phyloP scores from a whole-genome alignment of 768 basidiomycete genomes.

The Ramaria sp. region DNA sequence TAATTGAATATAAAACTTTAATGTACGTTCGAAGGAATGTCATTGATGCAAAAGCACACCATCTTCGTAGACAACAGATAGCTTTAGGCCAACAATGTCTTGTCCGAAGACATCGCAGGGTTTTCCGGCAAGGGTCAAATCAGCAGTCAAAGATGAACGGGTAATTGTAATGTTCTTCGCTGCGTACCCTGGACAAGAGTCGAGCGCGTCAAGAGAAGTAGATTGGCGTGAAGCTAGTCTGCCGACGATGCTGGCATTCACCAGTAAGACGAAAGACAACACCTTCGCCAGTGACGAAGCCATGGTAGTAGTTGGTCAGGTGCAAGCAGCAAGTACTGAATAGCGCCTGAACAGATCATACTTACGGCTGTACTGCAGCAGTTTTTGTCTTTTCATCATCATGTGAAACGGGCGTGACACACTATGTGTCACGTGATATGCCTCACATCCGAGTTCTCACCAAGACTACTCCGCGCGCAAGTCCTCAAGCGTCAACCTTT shows the following conservation, averaged over 20 bases:
- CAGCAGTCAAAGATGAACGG: slow-evolving; percentile 32
- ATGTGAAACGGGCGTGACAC: no score
- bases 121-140: slow-evolving; percentile 41
- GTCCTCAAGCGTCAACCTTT: no score
- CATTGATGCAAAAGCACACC: slow-evolving; percentile 28
- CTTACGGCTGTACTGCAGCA: no score
- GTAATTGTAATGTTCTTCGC: not conserved
- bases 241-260: not conserved
- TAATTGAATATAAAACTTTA: not conserved
- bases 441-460: no score
- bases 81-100: slow-evolving; percentile 45
- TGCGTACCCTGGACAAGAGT: not conserved
- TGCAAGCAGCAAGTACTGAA: no score
- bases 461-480: no score
- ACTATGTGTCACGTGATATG: no score
- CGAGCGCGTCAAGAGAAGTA: not conserved
- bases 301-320: not conserved
- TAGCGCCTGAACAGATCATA: no score
- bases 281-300: not conserved
- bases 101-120: slow-evolving; percentile 57
- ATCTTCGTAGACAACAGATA: slow-evolving; percentile 59
- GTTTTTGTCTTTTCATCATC: no score
- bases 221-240: not conserved
- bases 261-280: not conserved
- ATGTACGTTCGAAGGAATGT: not conserved